Conservation (phyloP, 1,139 yeast species). For the Saccharomycopsis crataegensis region DNA sequence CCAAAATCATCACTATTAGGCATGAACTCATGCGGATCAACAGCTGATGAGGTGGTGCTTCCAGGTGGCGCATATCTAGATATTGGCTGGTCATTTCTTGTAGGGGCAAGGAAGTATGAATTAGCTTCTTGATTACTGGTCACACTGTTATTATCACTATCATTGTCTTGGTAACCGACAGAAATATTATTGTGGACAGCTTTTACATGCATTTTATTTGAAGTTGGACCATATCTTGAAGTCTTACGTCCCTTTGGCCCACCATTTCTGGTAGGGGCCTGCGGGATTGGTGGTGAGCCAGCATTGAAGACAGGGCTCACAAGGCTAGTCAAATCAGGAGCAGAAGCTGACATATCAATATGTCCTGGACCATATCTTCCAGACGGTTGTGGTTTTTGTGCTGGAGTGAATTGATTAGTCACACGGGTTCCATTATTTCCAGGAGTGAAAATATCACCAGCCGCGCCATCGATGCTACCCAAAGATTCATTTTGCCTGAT, state of each 20-base stretch:
- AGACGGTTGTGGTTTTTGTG: not conserved
- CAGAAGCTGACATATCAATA: not conserved
- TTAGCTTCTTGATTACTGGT: no score
- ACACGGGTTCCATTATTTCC: not conserved
- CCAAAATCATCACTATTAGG: no score
- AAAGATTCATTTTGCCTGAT: not conserved
- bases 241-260: not conserved
- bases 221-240: not conserved
- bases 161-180: no score
- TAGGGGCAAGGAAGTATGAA: no score
- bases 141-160: no score
- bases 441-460: not conserved
- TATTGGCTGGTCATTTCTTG: no score
- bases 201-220: no score
- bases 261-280: not conserved
- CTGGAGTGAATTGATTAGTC: not conserved
- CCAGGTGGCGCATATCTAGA: no score
- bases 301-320: not conserved
- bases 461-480: not conserved
- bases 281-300: not conserved
- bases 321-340: not conserved
- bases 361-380: not conserved
- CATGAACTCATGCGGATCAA: no score
- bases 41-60: no score
- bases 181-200: no score